A percentile compares a stretch with the other conserved stretches of the same genome.
These are phyloP conservation scores for Penicillium samsonianum DNA, from an alignment of 495 filamentous ascomycete genomes.

Conservation along the genomic window DNA sequence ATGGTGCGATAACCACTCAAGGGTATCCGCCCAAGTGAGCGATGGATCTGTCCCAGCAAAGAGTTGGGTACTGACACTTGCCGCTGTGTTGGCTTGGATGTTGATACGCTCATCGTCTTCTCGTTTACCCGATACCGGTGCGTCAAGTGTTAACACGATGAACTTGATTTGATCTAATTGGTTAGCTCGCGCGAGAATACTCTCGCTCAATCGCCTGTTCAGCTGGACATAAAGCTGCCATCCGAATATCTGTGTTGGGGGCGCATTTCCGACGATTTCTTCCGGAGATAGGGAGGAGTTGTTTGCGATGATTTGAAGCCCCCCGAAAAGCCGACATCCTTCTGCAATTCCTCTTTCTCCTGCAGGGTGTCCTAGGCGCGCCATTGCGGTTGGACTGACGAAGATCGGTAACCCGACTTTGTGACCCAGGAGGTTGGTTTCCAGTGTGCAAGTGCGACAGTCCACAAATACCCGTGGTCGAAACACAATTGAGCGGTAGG, in stretches of 20 bases:
- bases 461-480: conserved; percentile 71
- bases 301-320: conserved; percentile 48
- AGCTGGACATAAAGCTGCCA: conserved; percentile 77
- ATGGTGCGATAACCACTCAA: conserved; percentile 66
- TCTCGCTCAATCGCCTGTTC: conserved; percentile 57
- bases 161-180: conserved; percentile 46
- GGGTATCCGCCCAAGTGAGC: conserved; percentile 68
- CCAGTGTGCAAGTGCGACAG: conserved; percentile 51
- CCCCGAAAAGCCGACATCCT: conserved; percentile 46
- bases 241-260: conserved; percentile 49
- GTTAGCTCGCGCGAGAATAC: conserved; percentile 45
- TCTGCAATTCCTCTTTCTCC: conserved; percentile 64
- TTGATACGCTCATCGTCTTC: conserved; percentile 74
- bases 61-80: conserved; percentile 54
- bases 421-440: conserved; percentile 57
- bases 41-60: conserved; percentile 61
- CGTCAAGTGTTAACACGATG: conserved; percentile 81
- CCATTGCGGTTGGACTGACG: conserved; percentile 71
- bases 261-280: conserved; percentile 55
- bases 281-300: conserved; percentile 59
- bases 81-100: conserved; percentile 44
- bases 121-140: conserved; percentile 79
- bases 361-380: conserved; percentile 57
- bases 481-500: conserved; percentile 58
- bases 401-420: conserved; percentile 58